These are phyloP conservation scores for Fusarium sp. DNA, from an alignment of 2,329 filamentous ascomycete genomes.

Conservation along the genomic window DNA sequence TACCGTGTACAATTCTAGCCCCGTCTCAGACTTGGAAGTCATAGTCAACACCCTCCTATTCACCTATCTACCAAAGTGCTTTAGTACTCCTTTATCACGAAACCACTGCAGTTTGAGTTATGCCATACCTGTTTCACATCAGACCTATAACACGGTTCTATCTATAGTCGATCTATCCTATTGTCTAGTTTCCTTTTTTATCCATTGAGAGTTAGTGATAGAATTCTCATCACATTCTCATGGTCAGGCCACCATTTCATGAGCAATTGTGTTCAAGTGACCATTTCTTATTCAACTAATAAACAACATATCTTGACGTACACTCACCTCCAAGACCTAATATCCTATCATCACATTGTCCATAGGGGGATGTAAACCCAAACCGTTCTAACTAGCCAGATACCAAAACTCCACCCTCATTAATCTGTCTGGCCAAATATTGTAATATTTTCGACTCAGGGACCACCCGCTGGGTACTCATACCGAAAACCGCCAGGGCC, in stretches of 20 bases:
- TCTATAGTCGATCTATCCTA: background rate
- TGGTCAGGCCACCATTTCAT: background rate
- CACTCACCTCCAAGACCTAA: conserved; percentile 15
- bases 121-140: conserved; percentile 6
- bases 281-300: conserved; percentile 25
- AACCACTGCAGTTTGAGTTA: conserved; percentile 9
- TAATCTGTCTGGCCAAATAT: conserved; percentile 56
- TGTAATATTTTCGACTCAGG: conserved; percentile 61
- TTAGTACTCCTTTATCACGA: background rate
- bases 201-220: background rate
- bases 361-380: conserved; percentile 25
- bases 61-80: background rate
- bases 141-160: background rate
- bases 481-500: conserved; percentile 62
- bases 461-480: conserved; percentile 59
- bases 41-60: background rate
- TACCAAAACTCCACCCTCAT: conserved; percentile 25
- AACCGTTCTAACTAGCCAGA: conserved; percentile 30
- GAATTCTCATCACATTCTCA: background rate
- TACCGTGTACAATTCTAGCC: background rate
- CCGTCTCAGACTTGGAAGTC: background rate
- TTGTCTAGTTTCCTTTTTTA: background rate
- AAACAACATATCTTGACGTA: conserved; percentile 29
- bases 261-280: conserved; percentile 2
- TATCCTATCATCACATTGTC: conserved; percentile 19